A percentile compares a stretch with the other conserved stretches of the same genome.
These are phyloP conservation scores for Xylariales sp. DNA, from an alignment of 2,329 filamentous ascomycete species.

Conservation along the genomic window DNA sequence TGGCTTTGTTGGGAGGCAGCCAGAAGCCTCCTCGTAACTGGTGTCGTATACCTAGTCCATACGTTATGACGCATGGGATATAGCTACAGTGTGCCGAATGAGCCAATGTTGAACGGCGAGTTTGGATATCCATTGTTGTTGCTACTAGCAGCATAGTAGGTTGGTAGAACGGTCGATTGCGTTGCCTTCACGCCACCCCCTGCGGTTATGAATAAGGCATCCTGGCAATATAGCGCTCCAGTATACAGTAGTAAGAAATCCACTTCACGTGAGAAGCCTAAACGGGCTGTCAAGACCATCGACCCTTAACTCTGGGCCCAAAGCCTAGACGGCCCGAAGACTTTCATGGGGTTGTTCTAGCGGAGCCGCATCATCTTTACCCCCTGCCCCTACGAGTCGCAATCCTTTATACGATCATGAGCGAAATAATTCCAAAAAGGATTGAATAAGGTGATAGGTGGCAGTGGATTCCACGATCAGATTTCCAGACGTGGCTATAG, in stretches of 20 bases:
- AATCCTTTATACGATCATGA: no score
- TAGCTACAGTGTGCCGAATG: conserved; percentile 9
- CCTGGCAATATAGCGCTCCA: background rate
- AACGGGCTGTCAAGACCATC: background rate
- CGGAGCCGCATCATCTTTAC: conserved; percentile 5
- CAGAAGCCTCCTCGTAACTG: conserved; percentile 3
- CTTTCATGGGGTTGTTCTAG: background rate
- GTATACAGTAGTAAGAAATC: background rate
- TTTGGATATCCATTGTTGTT: conserved; percentile 1
- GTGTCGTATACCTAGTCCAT: conserved; percentile 4
- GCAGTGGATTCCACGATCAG: no score
- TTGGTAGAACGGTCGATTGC: background rate
- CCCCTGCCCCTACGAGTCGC: no score
- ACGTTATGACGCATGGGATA: conserved; percentile 16
- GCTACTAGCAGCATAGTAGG: background rate
- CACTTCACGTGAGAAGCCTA: background rate
- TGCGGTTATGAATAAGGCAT: background rate
- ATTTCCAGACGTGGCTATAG: no score
- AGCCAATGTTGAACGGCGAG: background rate
- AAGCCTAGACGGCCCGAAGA: conserved; percentile 21
- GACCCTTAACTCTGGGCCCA: background rate
- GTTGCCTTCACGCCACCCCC: background rate
- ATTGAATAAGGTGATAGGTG: no score
- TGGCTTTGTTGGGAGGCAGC: background rate
- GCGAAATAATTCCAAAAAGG: no score